Percentiles rank a stretch among this genome's conserved stretches.
phyloP scores from a whole-genome alignment of 257 asterid genomes.

The Leptodermis oblonga region DNA sequence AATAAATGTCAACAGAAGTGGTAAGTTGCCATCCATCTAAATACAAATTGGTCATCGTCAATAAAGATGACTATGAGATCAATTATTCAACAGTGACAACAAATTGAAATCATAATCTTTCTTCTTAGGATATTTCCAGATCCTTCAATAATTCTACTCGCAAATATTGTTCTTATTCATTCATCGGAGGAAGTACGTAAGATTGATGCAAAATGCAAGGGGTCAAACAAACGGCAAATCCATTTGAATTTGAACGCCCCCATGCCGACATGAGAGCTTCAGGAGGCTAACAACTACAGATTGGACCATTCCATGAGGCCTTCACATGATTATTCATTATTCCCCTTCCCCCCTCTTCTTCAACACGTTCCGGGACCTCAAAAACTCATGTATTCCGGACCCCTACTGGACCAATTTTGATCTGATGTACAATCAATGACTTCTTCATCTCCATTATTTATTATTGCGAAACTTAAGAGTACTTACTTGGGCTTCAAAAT shows the following conservation, averaged over 20 bases:
- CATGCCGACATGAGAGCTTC: background rate
- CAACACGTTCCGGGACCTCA: conserved; percentile 32
- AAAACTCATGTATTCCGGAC: conserved; percentile 11
- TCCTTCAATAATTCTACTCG: too few relatives aligned
- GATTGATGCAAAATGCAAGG: too few relatives aligned
- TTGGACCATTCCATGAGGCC: conserved; percentile 31
- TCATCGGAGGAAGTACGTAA: too few relatives aligned
- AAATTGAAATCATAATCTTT: background rate
- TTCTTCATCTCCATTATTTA: too few relatives aligned
- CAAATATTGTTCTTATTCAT: too few relatives aligned
- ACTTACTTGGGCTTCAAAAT: background rate
- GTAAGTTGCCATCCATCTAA: too few relatives aligned
- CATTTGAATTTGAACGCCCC: background rate
- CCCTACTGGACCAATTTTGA: conserved; percentile 38
- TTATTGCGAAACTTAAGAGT: too few relatives aligned
- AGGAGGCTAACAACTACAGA: background rate
- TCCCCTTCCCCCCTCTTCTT: background rate
- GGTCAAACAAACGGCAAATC: too few relatives aligned
- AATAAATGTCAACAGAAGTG: too few relatives aligned
- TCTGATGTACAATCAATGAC: background rate
- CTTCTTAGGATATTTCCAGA: too few relatives aligned
- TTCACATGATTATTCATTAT: conserved; percentile 34
- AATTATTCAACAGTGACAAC: background rate
- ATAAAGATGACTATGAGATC: too few relatives aligned
- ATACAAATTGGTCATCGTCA: too few relatives aligned